phyloP scores from a whole-genome alignment of 345 rosid species.

The Arabis hirsuta region DNA sequence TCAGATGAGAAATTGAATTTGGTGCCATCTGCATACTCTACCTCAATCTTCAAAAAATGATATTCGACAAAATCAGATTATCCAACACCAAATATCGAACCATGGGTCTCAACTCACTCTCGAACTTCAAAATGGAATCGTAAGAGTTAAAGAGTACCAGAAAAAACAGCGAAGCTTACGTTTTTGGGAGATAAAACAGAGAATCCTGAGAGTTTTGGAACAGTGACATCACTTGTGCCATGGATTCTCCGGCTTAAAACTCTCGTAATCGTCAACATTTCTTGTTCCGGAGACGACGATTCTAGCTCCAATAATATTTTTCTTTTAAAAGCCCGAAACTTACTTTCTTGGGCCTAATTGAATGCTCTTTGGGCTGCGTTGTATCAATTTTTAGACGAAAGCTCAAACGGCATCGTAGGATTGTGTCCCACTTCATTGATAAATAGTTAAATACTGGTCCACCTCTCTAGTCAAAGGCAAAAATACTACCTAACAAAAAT shows the following conservation, averaged over 20 bases:
- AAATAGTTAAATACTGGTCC: neutral
- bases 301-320: neutral
- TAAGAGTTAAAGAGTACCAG: neutral
- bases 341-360: neutral
- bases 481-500: neutral
- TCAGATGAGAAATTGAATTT: conserved; percentile 72
- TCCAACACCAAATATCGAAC: neutral
- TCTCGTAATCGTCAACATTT: conserved; percentile 45
- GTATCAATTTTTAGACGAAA: too few species aligned
- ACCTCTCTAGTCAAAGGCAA: conserved; percentile 25
- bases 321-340: conserved; percentile 8
- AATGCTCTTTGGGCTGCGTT: neutral
- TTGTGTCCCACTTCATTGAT: conserved; percentile 18
- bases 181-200: conserved; percentile 61
- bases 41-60: conserved; percentile 60
- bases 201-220: conserved; percentile 58
- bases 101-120: neutral
- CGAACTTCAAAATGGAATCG: neutral
- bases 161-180: conserved; percentile 47
- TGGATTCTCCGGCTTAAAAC: conserved; percentile 49
- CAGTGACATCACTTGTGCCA: conserved; percentile 27
- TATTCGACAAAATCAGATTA: conserved; percentile 32
- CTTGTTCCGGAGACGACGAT: conserved; percentile 23
- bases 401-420: neutral
- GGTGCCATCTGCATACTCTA: conserved; percentile 72